These are phyloP conservation scores for Chaetomium fimeti DNA, from an alignment of 495 filamentous ascomycete species.

Conservation along the genomic window DNA sequence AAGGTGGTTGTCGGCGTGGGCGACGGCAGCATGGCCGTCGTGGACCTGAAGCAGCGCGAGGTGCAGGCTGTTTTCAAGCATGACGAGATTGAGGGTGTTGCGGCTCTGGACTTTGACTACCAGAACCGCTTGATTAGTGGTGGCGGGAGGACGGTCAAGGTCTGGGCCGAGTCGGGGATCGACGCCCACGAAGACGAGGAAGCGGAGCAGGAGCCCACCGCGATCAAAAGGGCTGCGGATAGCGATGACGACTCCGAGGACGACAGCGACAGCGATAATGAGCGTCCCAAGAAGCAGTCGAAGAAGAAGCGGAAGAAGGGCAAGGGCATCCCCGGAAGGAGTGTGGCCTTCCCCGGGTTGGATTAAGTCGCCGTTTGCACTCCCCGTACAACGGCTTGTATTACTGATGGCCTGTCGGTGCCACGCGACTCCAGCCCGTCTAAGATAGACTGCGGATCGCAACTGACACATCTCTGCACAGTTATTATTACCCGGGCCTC, in stretches of 20 bases:
- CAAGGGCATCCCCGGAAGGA: constrained; percentile 36
- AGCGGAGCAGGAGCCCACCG: constrained; percentile 48
- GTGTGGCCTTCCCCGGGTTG: constrained; percentile 36
- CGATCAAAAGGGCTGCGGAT: constrained; percentile 45
- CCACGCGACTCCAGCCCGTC: constrained; percentile 4
- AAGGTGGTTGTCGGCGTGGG: constrained; percentile 73
- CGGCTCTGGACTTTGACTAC: constrained; percentile 76
- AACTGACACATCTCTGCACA: constrained; percentile 6
- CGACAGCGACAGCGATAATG: constrained; percentile 43
- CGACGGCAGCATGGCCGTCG: constrained; percentile 58
- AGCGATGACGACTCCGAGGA: constrained; percentile 43
- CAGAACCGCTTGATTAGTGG: constrained; percentile 82
- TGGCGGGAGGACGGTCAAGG: constrained; percentile 77
- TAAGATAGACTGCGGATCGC: not conserved
- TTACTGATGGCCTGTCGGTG: constrained; percentile 10
- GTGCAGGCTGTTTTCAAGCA: constrained; percentile 57
- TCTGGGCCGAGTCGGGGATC: constrained; percentile 60
- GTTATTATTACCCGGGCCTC: not conserved
- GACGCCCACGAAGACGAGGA: constrained; percentile 44
- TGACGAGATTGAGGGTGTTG: constrained; percentile 79
- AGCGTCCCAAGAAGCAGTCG: constrained; percentile 42
- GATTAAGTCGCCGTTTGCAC: constrained; percentile 24
- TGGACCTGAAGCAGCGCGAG: constrained; percentile 46
- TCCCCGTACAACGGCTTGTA: not conserved
- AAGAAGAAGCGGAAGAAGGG: constrained; percentile 50